A percentile compares a stretch with the other conserved stretches of the same genome.
Evolutionary conservation across 306 rosid genomes (phyloP).

Genomic region (Prunus armeniaca): DNA sequence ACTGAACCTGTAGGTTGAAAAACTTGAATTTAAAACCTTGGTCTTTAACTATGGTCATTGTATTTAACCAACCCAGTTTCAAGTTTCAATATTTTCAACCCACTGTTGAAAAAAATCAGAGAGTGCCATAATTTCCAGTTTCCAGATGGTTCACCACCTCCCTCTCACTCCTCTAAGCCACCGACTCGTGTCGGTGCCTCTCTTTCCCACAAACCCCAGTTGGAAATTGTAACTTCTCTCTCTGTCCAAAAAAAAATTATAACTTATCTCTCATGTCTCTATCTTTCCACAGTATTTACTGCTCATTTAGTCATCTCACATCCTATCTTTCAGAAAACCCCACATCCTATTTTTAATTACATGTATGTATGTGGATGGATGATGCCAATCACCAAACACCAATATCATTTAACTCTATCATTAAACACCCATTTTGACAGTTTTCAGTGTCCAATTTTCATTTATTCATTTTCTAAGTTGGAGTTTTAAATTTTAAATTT

Average conservation of each 20-base stretch:
- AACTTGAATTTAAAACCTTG: neutral
- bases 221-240: neutral
- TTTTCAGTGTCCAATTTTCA: neutral
- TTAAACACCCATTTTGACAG: neutral
- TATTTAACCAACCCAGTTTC: neutral
- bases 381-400: neutral
- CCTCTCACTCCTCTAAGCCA: constrained; percentile 1
- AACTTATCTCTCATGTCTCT: neutral
- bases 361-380: neutral
- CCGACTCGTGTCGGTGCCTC: constrained; percentile 38
- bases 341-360: neutral
- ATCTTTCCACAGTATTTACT: constrained; percentile 17
- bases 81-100: neutral
- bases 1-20: neutral
- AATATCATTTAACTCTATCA: constrained; percentile 3
- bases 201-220: constrained; percentile 8
- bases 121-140: neutral
- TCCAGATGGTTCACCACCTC: neutral
- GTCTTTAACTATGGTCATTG: neutral
- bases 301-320: constrained; percentile 16
- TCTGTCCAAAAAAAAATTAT: too few relatives aligned
- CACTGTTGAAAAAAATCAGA: neutral
- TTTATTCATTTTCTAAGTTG: neutral
- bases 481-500: neutral
- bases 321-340: constrained; percentile 6